A percentile compares a stretch with the other conserved stretches of the same genome.
These are phyloP conservation scores for Taphrina populina DNA, from an alignment of 1,139 yeast genomes.

Conservation along the genomic window DNA sequence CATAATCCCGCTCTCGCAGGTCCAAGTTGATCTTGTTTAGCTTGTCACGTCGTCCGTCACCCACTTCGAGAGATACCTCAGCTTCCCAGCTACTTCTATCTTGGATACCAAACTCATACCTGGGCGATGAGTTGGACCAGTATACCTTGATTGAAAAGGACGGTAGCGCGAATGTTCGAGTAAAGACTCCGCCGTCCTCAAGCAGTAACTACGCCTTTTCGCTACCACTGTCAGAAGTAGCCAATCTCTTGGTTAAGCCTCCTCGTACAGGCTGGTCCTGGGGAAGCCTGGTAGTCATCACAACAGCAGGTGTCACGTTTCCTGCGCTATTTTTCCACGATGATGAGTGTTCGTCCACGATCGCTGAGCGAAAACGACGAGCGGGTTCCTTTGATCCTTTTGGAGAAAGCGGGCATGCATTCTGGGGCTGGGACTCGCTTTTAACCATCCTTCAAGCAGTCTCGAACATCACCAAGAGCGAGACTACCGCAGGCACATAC, in stretches of 20 bases:
- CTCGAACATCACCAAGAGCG: constrained; percentile 39
- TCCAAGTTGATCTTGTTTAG: not conserved
- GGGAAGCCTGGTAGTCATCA: constrained; percentile 77
- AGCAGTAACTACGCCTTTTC: constrained; percentile 59
- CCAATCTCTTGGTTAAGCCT: constrained; percentile 75
- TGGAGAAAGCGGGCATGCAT: constrained; percentile 57
- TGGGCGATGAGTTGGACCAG: constrained; percentile 26
- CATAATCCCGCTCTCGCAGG: not conserved
- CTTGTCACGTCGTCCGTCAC: constrained; percentile 26
- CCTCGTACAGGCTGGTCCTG: constrained; percentile 89
- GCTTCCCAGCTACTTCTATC: constrained; percentile 23
- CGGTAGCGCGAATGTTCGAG: constrained; percentile 8
- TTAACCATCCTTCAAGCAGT: constrained; percentile 45
- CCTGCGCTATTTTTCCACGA: constrained; percentile 93
- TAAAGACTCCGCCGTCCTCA: constrained; percentile 9
- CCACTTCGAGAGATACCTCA: constrained; percentile 19
- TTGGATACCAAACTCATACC: constrained; percentile 16
- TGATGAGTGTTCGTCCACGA: constrained; percentile 74
- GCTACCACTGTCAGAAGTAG: constrained; percentile 59
- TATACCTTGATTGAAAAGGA: constrained; percentile 26
- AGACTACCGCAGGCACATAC: constrained; percentile 50
- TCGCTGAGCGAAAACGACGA: constrained; percentile 57
- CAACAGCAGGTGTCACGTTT: constrained; percentile 60
- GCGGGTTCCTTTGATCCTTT: constrained; percentile 66
- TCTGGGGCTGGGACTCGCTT: constrained; percentile 92